These are phyloP conservation scores for Allantophomopsis lycopodina DNA, from an alignment of 2,329 filamentous ascomycete species.

Conservation along the genomic window DNA sequence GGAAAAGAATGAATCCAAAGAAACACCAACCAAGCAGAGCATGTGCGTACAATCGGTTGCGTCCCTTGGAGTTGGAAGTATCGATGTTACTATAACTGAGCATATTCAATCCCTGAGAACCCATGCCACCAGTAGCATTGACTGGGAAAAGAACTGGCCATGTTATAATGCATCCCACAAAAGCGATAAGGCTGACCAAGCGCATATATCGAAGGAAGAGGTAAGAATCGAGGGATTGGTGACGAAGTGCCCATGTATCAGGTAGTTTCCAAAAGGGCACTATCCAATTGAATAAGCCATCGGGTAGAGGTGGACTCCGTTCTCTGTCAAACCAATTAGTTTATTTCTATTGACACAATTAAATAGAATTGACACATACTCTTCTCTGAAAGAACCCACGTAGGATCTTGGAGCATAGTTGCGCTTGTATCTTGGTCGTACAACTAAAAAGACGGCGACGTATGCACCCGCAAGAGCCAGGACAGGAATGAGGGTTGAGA, in stretches of 20 bases:
- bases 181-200: slow-evolving; percentile 62
- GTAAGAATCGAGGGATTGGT: slow-evolving; percentile 86
- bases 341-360: slow-evolving; percentile 3
- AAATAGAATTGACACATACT: slow-evolving; percentile 9
- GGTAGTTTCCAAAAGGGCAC: slow-evolving; percentile 49
- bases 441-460: slow-evolving; percentile 29
- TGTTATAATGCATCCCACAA: slow-evolving; percentile 72
- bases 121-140: slow-evolving; percentile 68
- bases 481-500: slow-evolving; percentile 32
- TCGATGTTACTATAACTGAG: slow-evolving; percentile 68
- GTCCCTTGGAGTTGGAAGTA: slow-evolving; percentile 28
- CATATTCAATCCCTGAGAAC: slow-evolving; percentile 53
- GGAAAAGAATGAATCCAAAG: slow-evolving; percentile 77
- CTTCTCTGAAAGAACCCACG: slow-evolving; percentile 32
- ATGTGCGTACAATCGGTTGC: slow-evolving; percentile 59
- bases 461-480: slow-evolving; percentile 28
- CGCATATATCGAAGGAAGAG: slow-evolving; percentile 83
- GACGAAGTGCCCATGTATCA: slow-evolving; percentile 73
- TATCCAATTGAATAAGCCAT: slow-evolving; percentile 55
- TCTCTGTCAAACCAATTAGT: slow-evolving; percentile 24
- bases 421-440: slow-evolving; percentile 31
- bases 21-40: slow-evolving; percentile 71
- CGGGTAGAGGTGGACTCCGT: slow-evolving; percentile 43
- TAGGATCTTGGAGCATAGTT: slow-evolving; percentile 42
- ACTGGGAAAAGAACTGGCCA: slow-evolving; percentile 81